Evolutionary conservation across 345 rosid species (phyloP).

Genomic region (Brassica juncea): DNA sequence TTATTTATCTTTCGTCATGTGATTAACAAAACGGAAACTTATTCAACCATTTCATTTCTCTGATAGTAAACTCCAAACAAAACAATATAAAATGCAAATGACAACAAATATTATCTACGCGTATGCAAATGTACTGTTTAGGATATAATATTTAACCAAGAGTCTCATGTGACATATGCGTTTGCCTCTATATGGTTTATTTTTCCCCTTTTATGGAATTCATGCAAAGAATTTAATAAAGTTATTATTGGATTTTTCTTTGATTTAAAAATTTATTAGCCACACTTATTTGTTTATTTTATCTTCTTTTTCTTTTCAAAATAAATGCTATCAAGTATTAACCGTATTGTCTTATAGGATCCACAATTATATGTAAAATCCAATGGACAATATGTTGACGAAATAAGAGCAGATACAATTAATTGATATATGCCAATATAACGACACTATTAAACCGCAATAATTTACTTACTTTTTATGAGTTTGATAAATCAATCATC

Average conservation of each 20-base stretch:
- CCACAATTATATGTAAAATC: background rate
- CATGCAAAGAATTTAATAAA: background rate
- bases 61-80: conserved; percentile 35
- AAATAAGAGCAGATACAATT: background rate
- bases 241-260: background rate
- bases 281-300: background rate
- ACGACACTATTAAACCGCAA: background rate
- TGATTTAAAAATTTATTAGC: background rate
- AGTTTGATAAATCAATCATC: conserved; percentile 19
- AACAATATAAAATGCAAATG: conserved; percentile 26
- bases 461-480: background rate
- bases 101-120: conserved; percentile 10
- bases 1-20: conserved; percentile 23
- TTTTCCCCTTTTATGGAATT: conserved; percentile 1
- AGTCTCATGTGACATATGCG: conserved; percentile 32
- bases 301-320: background rate
- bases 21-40: conserved; percentile 5
- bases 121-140: conserved; percentile 21
- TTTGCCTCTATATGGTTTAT: conserved; percentile 18
- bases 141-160: conserved; percentile 24
- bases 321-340: background rate
- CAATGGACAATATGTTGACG: background rate
- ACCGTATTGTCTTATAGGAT: background rate
- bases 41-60: conserved; percentile 26
- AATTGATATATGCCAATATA: background rate